Conservation (phyloP, 1,284 basidiomycete species). For the Sphaerobolus stellatus region DNA sequence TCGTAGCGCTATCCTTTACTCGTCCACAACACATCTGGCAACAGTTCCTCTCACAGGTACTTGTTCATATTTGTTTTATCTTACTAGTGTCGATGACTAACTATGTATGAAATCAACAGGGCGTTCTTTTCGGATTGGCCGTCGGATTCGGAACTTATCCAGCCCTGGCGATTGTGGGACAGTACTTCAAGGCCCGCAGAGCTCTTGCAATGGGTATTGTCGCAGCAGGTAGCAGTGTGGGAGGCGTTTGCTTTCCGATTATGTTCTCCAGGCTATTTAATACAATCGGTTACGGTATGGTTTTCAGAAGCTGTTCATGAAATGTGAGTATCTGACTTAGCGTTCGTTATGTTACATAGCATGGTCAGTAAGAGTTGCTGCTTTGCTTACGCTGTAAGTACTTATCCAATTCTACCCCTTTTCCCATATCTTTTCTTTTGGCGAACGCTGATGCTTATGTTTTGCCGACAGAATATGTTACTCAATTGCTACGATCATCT, state of each 20-base stretch:
- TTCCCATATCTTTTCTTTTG: no score
- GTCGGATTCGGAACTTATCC: conserved; percentile 9
- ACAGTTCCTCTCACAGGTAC: conserved; percentile 13
- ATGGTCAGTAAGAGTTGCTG: conserved; percentile 11
- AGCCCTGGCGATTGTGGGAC: conserved; percentile 11
- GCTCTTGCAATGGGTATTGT: conserved; percentile 1
- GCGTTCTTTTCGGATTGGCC: conserved; percentile 9
- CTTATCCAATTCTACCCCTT: no score
- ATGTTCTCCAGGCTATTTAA: conserved; percentile 1
- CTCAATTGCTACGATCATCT: no score
- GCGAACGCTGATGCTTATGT: no score
- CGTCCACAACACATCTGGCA: conserved; percentile 9
- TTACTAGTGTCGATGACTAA: no score
- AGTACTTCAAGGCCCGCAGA: conserved; percentile 10
- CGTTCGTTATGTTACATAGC: neutral
- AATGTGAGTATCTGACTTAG: neutral
- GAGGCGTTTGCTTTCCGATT: neutral
- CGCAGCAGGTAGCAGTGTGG: neutral
- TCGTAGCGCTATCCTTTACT: conserved; percentile 12
- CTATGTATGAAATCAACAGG: neutral
- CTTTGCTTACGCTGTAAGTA: conserved; percentile 13
- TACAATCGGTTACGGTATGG: conserved; percentile 9
- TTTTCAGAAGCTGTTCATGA: conserved; percentile 2
- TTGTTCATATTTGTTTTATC: no score
- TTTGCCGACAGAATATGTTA: no score